phyloP scores from a whole-genome alignment of 2,329 filamentous ascomycete genomes.

The Trichoderma lentiforme region DNA sequence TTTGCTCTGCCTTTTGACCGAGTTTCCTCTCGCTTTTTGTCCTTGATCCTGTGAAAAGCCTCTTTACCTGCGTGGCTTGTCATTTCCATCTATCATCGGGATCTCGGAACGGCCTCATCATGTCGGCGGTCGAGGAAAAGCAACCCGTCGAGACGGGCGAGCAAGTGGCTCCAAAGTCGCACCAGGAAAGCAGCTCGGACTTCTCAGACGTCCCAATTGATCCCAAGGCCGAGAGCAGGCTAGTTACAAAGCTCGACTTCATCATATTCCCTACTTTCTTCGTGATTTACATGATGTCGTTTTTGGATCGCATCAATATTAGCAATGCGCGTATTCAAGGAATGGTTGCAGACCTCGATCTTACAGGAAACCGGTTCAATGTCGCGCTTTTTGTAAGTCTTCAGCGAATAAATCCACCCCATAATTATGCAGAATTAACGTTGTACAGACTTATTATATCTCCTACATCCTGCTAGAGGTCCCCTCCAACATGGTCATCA shows the following conservation, averaged over 20 bases:
- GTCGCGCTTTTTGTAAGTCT: slow-evolving; percentile 36
- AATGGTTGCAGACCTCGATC: slow-evolving; percentile 40
- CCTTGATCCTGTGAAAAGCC: too few species aligned
- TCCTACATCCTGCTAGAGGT: slow-evolving; percentile 51
- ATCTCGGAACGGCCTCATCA: neutral
- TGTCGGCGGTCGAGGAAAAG: neutral
- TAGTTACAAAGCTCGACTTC: slow-evolving; percentile 41
- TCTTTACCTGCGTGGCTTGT: neutral
- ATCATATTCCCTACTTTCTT: slow-evolving; percentile 41
- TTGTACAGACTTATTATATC: slow-evolving; percentile 30
- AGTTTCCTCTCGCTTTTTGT: neutral
- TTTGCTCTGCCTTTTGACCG: neutral
- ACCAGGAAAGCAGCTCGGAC: neutral
- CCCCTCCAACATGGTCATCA: slow-evolving; percentile 56
- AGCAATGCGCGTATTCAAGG: slow-evolving; percentile 47
- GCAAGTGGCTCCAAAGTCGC: neutral
- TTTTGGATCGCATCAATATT: slow-evolving; percentile 41
- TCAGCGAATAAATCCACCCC: neutral
- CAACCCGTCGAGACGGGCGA: neutral
- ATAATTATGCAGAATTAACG: neutral
- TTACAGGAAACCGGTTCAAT: slow-evolving; percentile 43
- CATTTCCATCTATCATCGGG: neutral
- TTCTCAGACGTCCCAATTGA: slow-evolving; percentile 27
- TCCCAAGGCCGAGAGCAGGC: slow-evolving; percentile 32
- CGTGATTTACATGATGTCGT: slow-evolving; percentile 34